These are phyloP conservation scores for Stephania japonica DNA, from an alignment of 164 flowering plant species.

Conservation along the genomic window DNA sequence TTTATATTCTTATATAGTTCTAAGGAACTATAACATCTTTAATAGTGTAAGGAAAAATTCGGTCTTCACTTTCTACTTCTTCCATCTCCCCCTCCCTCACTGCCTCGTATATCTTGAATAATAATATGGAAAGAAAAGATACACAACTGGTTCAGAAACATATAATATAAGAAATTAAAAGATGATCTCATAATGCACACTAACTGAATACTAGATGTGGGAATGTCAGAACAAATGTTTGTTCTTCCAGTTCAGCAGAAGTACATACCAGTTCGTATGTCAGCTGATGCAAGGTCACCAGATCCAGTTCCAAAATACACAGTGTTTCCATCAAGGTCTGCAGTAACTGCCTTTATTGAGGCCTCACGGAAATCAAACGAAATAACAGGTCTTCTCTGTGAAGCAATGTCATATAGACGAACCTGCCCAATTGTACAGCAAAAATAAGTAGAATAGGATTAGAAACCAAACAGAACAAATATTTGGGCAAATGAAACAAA, in stretches of 20 bases:
- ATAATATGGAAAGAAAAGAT: not conserved
- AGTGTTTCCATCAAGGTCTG: constrained; percentile 6
- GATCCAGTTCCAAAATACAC: constrained; percentile 9
- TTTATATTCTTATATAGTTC: too few species aligned
- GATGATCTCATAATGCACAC: not conserved
- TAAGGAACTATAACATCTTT: too few species aligned
- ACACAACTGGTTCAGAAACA: not conserved
- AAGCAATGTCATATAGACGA: constrained; percentile 6
- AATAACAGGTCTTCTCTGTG: constrained; percentile 8
- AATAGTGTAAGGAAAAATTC: too few species aligned
- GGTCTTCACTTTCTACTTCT: too few species aligned
- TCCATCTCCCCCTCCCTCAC: too few species aligned
- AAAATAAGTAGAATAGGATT: not conserved
- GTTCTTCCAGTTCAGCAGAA: not conserved
- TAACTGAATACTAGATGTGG: not conserved
- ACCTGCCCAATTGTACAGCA: constrained; percentile 1
- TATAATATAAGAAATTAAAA: too few species aligned
- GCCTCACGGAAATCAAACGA: constrained; percentile 7
- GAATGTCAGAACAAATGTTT: too few species aligned
- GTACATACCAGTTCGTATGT: constrained; percentile 8
- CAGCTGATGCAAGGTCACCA: constrained; percentile 9
- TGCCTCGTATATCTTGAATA: not conserved
- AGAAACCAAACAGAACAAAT: not conserved
- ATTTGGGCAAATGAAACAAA: not conserved
- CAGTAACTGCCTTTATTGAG: constrained; percentile 1